Evolutionary conservation across 202 grass and related monocot genomes (phyloP).

Genomic region (Elaeis oleifera): DNA sequence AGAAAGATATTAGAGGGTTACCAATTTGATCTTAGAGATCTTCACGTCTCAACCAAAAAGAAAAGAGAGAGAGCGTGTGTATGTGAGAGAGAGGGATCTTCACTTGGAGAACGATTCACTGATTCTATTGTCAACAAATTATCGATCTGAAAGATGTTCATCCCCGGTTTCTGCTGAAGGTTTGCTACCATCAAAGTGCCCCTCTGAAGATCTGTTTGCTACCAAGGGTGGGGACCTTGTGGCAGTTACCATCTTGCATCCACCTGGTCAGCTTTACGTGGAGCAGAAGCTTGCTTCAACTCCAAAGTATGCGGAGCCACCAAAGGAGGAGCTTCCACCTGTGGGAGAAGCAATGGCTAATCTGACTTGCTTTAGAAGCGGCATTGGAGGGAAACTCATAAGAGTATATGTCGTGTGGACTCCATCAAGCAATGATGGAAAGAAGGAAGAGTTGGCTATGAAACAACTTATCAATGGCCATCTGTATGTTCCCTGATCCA

Average conservation of each 20-base stretch:
- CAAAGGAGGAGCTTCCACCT: conserved; percentile 18
- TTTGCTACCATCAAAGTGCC: conserved; percentile 28
- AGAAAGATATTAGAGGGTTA: no score
- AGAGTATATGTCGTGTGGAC: conserved; percentile 9
- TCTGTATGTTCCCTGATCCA: no score
- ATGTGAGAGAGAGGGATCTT: no score
- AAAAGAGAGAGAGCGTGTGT: no score
- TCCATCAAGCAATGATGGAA: conserved; percentile 37
- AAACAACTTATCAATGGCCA: background rate
- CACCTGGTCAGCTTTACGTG: conserved; percentile 21
- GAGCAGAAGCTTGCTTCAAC: conserved; percentile 26
- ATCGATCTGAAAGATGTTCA: no score
- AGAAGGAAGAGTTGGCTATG: conserved; percentile 33
- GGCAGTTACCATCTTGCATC: conserved; percentile 29
- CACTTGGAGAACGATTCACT: no score
- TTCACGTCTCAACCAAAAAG: no score
- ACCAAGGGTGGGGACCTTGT: conserved; percentile 15
- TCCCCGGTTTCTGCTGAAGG: background rate
- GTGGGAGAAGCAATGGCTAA: background rate
- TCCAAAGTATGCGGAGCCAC: conserved; percentile 27
- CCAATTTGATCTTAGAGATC: no score
- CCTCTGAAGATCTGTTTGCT: conserved; percentile 20
- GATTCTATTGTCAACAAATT: no score
- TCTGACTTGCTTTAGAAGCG: conserved; percentile 23
- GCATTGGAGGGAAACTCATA: conserved; percentile 34